Conservation (phyloP, 495 filamentous ascomycete genomes). For the Choiromyces venosus region DNA sequence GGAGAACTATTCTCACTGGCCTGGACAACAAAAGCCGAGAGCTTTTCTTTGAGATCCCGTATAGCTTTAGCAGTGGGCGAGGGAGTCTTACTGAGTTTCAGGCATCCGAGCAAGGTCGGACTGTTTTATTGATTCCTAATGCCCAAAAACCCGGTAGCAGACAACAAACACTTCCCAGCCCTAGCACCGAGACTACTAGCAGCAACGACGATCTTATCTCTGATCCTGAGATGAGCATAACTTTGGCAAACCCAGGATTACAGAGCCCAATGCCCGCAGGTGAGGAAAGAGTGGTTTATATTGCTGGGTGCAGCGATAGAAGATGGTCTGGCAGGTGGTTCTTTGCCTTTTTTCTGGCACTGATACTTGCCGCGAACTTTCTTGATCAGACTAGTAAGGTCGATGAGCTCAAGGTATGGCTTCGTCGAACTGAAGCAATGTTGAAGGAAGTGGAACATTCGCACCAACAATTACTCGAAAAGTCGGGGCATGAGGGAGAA, state of each 20-base stretch:
- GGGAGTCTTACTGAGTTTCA: neutral
- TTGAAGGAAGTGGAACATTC: slow-evolving; percentile 11
- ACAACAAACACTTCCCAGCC: neutral
- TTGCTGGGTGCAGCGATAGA: neutral
- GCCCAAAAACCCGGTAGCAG: neutral
- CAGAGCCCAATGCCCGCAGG: neutral
- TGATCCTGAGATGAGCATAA: neutral
- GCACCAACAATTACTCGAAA: neutral
- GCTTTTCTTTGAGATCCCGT: slow-evolving; percentile 23
- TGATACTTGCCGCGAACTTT: slow-evolving; percentile 20
- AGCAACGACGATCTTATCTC: slow-evolving; percentile 16
- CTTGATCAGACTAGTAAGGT: slow-evolving; percentile 12
- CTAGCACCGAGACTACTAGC: neutral
- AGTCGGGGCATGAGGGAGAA: neutral
- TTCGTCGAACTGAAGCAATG: slow-evolving; percentile 19
- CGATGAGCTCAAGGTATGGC: slow-evolving; percentile 20
- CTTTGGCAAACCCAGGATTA: neutral
- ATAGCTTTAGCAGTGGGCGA: neutral
- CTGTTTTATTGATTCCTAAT: neutral
- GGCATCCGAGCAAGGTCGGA: neutral
- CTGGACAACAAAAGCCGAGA: slow-evolving; percentile 20
- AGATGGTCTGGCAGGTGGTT: slow-evolving; percentile 2
- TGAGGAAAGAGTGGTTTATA: neutral
- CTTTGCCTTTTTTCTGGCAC: neutral
- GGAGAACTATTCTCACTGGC: slow-evolving; percentile 20